Conservation (phyloP, 2,329 filamentous ascomycete species). For the Lasiodiplodia sp. region DNA sequence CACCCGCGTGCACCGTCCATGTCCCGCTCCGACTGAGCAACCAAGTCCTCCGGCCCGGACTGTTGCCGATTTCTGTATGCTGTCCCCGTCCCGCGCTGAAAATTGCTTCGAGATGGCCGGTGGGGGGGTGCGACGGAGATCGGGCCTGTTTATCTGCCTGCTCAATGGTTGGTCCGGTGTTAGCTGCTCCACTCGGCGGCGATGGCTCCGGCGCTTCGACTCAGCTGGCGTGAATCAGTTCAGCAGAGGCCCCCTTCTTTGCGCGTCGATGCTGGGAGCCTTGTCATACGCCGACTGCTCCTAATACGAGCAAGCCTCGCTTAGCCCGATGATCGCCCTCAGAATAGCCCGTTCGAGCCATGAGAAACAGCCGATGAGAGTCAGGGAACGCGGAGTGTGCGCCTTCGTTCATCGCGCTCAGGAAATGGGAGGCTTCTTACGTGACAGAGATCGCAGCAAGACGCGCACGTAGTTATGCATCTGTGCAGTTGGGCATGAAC, state of each 20-base stretch:
- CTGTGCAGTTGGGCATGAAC: constrained; percentile 9
- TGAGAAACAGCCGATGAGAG: constrained; percentile 16
- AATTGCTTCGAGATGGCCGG: neutral
- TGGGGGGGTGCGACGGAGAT: neutral
- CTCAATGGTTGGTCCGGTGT: neutral
- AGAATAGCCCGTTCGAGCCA: neutral
- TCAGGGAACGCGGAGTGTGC: neutral
- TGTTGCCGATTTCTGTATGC: neutral
- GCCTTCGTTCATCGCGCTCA: neutral
- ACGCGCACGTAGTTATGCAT: neutral
- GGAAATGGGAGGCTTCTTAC: constrained; percentile 1
- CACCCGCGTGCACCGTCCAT: neutral
- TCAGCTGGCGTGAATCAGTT: constrained; percentile 10
- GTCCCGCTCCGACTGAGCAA: constrained; percentile 7
- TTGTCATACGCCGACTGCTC: neutral
- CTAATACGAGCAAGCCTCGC: constrained; percentile 14
- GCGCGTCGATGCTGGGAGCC: neutral
- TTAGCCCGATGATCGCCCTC: constrained; percentile 6
- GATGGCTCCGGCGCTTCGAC: constrained; percentile 1
- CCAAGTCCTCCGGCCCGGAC: constrained; percentile 15
- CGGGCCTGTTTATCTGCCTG: neutral
- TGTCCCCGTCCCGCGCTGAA: neutral
- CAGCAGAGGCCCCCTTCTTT: neutral
- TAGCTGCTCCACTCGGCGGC: neutral
- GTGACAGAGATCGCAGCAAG: neutral